Conservation (phyloP, 768 basidiomycete species). For the Lentinula sp. region DNA sequence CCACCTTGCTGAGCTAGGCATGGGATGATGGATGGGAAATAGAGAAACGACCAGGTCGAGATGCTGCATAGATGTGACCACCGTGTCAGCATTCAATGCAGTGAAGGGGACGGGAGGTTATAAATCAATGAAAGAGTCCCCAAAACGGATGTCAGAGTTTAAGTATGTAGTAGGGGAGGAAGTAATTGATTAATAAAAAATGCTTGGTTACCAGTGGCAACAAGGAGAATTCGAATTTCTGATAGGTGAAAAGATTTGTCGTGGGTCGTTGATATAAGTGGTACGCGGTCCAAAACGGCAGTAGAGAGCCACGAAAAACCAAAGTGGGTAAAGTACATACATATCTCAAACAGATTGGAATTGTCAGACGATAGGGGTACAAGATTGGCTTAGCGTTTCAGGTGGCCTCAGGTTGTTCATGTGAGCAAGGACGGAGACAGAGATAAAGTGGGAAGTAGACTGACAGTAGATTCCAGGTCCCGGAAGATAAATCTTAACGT, state of each 20-base stretch:
- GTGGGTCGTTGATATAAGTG: background rate
- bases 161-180: background rate
- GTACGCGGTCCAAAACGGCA: background rate
- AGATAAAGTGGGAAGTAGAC: background rate
- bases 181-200: background rate
- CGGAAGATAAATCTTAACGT: background rate
- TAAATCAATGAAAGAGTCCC: background rate
- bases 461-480: background rate
- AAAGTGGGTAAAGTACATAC: constrained; percentile 7
- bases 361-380: background rate
- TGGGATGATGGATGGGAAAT: background rate
- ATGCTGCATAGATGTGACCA: background rate
- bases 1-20: constrained; percentile 7
- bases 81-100: constrained; percentile 7
- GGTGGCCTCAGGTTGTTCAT: background rate
- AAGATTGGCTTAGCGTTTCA: constrained; percentile 1
- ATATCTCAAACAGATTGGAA: background rate
- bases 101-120: background rate
- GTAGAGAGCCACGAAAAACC: background rate
- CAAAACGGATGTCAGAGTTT: background rate
- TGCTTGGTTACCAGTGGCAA: constrained; percentile 5
- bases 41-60: background rate
- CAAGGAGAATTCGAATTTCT: background rate
- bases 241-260: no score
- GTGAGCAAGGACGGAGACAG: background rate